These are phyloP conservation scores for Fusarium siculi DNA, from an alignment of 2,329 filamentous ascomycete species.

Conservation along the genomic window DNA sequence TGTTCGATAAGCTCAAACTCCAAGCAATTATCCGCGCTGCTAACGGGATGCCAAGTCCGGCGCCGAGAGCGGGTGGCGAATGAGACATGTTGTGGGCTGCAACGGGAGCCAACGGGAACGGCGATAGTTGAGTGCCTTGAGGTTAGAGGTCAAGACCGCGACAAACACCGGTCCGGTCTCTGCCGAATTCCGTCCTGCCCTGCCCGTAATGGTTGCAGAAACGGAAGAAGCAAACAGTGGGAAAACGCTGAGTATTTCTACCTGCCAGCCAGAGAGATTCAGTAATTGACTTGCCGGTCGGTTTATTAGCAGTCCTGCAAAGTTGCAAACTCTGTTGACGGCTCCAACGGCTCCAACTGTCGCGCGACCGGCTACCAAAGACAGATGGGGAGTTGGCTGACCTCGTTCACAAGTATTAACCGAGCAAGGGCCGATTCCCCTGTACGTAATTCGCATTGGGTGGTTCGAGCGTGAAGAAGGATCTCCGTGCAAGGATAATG, in stretches of 20 bases:
- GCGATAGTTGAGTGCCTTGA: constrained; percentile 3
- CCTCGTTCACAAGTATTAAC: constrained; percentile 7
- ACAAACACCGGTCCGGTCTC: constrained; percentile 24
- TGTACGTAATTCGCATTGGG: constrained; percentile 6
- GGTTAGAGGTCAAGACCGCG: constrained; percentile 1
- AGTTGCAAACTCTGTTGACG: not conserved
- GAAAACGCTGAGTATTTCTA: constrained; percentile 5
- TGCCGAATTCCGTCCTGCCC: constrained; percentile 14
- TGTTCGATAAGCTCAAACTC: constrained; percentile 16
- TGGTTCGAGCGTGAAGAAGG: constrained; percentile 4
- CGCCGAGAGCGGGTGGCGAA: constrained; percentile 32
- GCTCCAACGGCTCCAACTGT: constrained; percentile 12
- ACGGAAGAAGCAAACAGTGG: not conserved
- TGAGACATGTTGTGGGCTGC: constrained; percentile 3
- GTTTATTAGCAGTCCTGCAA: not conserved
- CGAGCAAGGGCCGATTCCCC: constrained; percentile 27
- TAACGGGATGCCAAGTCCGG: constrained; percentile 23
- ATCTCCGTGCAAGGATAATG: constrained; percentile 19
- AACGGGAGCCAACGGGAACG: constrained; percentile 31
- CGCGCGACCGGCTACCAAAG: not conserved
- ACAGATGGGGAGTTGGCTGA: constrained; percentile 7
- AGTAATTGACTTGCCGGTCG: not conserved
- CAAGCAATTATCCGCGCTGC: constrained; percentile 21
- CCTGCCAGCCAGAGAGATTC: not conserved
- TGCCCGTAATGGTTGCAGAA: constrained; percentile 28